Percentiles rank a stretch among this genome's conserved stretches.
phyloP scores from a whole-genome alignment of 305 asterid genomes.

The Solanum hybrid region DNA sequence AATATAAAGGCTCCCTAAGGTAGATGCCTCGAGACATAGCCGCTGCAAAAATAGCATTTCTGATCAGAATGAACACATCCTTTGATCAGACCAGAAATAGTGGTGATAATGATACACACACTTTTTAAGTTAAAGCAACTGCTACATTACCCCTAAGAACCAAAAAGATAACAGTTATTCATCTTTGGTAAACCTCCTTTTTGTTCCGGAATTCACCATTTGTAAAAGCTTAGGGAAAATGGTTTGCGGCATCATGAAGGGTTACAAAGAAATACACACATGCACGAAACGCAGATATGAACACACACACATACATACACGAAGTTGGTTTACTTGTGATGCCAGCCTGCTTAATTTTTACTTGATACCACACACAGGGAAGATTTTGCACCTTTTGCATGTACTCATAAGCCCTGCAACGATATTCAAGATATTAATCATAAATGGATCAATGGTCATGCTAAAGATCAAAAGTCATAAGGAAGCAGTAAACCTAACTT shows the following conservation, averaged over 20 bases:
- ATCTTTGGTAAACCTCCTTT: background rate
- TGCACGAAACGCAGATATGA: background rate
- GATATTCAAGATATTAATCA: conserved; percentile 24
- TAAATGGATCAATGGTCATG: conserved; percentile 2
- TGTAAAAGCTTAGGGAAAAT: background rate
- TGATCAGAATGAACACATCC: conserved; percentile 2
- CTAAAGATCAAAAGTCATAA: conserved; percentile 14
- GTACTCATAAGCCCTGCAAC: conserved; percentile 84
- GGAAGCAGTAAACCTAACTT: conserved; percentile 41
- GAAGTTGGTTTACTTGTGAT: conserved; percentile 43
- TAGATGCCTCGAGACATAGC: conserved; percentile 86
- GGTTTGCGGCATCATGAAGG: background rate
- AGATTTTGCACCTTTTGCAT: conserved; percentile 50
- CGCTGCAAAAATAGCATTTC: conserved; percentile 36
- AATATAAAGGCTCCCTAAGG: conserved; percentile 70
- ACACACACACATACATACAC: background rate
- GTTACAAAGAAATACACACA: background rate
- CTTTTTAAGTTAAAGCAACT: background rate
- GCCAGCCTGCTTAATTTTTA: conserved; percentile 70
- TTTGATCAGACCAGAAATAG: conserved; percentile 1
- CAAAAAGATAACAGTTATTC: conserved; percentile 9
- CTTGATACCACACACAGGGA: conserved; percentile 70
- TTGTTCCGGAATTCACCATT: background rate
- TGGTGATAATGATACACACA: background rate
- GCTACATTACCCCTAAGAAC: background rate